phyloP scores from a whole-genome alignment of 208 protist species.

The Tritrichomonas musculus region DNA sequence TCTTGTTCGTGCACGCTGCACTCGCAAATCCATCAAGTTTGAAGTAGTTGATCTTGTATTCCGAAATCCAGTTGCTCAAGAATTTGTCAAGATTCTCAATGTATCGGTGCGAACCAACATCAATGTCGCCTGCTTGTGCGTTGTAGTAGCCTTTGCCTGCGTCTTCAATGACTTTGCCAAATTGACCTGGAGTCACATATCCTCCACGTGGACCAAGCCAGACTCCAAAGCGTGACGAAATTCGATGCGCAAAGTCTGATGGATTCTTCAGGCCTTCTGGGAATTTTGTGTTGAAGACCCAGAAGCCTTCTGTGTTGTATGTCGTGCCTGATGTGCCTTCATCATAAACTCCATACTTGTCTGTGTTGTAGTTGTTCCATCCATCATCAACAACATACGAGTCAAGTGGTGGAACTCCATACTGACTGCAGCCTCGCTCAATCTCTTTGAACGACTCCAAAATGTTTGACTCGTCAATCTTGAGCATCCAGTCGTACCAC shows the following conservation, averaged over 20 bases:
- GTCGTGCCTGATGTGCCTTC: not conserved
- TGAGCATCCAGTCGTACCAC: not conserved
- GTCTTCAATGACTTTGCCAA: not conserved
- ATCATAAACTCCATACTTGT: not conserved
- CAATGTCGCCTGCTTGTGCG: not conserved
- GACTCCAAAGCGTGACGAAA: not conserved
- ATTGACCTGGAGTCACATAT: not conserved
- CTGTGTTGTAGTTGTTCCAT: constrained; percentile 14
- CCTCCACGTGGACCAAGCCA: constrained; percentile 9
- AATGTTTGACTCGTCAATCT: not conserved
- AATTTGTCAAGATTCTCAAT: not conserved
- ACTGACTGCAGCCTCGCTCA: not conserved
- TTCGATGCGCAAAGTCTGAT: not conserved
- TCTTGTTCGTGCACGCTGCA: not conserved
- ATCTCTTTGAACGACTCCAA: not conserved
- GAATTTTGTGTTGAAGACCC: not conserved
- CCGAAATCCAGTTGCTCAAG: not conserved
- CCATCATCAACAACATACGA: constrained; percentile 27
- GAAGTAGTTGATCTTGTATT: constrained; percentile 3
- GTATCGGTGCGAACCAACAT: not conserved
- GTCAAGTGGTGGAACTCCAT: not conserved
- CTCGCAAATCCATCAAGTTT: not conserved
- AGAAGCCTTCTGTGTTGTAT: not conserved
- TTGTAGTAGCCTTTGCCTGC: constrained; percentile 15
- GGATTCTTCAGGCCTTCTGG: not conserved